Conservation (phyloP, 2,329 filamentous ascomycete genomes). For the Colletotrichum aenigma region DNA sequence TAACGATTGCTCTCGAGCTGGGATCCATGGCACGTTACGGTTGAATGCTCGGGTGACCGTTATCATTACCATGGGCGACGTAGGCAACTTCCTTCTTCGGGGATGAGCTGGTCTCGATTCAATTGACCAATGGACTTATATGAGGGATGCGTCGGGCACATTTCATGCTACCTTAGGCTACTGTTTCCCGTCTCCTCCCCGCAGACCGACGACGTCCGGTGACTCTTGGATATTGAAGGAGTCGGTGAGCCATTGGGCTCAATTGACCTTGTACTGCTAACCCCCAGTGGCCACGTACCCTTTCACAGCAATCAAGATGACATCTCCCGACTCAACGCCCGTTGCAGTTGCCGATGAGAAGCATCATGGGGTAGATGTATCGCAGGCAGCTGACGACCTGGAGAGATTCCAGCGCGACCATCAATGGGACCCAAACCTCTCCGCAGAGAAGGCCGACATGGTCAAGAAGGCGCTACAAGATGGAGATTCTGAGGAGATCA, state of each 20-base stretch:
- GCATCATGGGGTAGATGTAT: neutral
- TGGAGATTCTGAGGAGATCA: conserved; percentile 33
- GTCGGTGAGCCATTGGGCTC: neutral
- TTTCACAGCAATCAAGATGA: neutral
- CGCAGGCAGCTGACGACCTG: conserved; percentile 22
- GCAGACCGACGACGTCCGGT: neutral
- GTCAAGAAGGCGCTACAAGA: conserved; percentile 32
- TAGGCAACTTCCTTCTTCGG: neutral
- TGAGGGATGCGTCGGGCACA: neutral
- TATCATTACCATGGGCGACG: neutral
- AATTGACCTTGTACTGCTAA: neutral
- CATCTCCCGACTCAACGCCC: neutral
- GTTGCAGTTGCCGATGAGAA: neutral
- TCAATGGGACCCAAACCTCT: conserved; percentile 38
- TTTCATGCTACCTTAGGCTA: neutral
- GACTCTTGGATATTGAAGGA: neutral
- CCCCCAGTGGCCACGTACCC: too few relatives aligned
- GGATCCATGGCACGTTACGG: conserved; percentile 9
- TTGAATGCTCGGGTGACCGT: neutral
- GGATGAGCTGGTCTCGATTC: neutral
- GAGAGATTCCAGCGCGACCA: conserved; percentile 34
- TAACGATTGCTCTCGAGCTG: neutral
- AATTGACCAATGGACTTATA: neutral
- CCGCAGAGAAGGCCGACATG: conserved; percentile 34
- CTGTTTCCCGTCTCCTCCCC: neutral